Evolutionary conservation across 768 basidiomycete genomes (phyloP).

Genomic region (Podaxis pistillaris): DNA sequence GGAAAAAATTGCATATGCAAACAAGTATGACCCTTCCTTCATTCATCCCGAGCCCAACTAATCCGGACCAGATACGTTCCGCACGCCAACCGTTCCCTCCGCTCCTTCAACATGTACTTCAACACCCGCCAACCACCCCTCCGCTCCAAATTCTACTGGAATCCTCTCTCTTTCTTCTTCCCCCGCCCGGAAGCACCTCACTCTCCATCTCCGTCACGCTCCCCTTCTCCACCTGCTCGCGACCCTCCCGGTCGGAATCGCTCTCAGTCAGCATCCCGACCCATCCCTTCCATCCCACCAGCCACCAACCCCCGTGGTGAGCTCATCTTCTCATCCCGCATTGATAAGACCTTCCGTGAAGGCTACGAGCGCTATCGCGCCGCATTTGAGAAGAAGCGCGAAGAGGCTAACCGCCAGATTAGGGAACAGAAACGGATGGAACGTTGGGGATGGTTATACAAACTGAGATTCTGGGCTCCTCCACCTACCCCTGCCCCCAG

Average conservation of each 20-base stretch:
- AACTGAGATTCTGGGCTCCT: conserved; percentile 23
- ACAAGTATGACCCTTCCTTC: conserved; percentile 60
- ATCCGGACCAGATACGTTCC: conserved; percentile 79
- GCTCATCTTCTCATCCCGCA: conserved; percentile 90
- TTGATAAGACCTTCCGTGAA: conserved; percentile 81
- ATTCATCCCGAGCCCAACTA: not conserved
- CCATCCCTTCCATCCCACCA: conserved; percentile 84
- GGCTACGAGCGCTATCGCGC: conserved; percentile 90
- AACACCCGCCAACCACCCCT: conserved; percentile 86
- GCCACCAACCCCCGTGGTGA: conserved; percentile 91
- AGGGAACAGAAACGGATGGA: conserved; percentile 24
- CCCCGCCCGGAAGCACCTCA: conserved; percentile 35
- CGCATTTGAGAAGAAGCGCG: conserved; percentile 78
- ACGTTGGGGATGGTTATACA: conserved; percentile 30
- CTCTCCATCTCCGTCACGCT: conserved; percentile 27
- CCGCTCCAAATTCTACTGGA: conserved; percentile 54
- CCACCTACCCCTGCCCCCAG: conserved; percentile 3
- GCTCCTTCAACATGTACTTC: conserved; percentile 95
- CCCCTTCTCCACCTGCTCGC: conserved; percentile 38
- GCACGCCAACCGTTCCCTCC: conserved; percentile 88
- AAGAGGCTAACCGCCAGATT: conserved; percentile 50
- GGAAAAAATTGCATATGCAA: conserved; percentile 95
- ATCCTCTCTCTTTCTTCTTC: conserved; percentile 60
- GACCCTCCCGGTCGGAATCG: conserved; percentile 33
- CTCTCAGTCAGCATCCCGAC: conserved; percentile 42